Base-by-base conservation (phyloP, 768 basidiomycete genomes). In the Amanita muscaria region DNA sequence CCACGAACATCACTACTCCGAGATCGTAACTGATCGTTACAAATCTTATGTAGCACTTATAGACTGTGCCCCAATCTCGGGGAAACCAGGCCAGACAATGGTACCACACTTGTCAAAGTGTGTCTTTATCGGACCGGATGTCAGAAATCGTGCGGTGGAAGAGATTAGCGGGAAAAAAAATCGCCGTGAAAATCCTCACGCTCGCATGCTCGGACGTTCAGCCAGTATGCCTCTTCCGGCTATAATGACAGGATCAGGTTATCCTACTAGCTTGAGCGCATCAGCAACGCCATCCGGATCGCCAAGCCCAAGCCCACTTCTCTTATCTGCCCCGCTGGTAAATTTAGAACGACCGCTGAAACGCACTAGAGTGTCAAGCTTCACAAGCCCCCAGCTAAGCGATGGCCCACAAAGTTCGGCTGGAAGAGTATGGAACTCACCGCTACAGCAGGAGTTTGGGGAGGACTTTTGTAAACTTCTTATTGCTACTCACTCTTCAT, bases 381-480 rank as follows among this genome's bases (percentile, higher is more conserved):
- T 46, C 25, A 33, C 27, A 25, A 38, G 39, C 36, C 27, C 36
- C 21, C 29, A 21, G 22, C 32, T 33, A n/a, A 24, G 18, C 14
- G 36, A 19, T 33, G 24, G 22, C 21, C 19, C 35, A 27, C 18
- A 12, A 34, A 34, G 33, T 34, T 16, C 33, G 18, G 33, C 18
- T 34, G n/a, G 6, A 9, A 24, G 29, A 27, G 11, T 10, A 41
- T 51, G 51, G 51, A 39, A 42, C 11, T 8, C 42, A 34, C 18
- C 5, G 8, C 21, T 15, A 19, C 51, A 51, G 25, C n/a, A 36
- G 22, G 49, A 55, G 19, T 56, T 59, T 36, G 49, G 43, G 2
- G 43, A 43, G 9, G 54, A 57, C 42, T 14, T 56, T 16, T 56
- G 55, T 40, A 41, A 47, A 18, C 33, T 34, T 16, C 33, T 34